Conservation (phyloP, 768 basidiomycete genomes). For the Termitomyces sp. region DNA sequence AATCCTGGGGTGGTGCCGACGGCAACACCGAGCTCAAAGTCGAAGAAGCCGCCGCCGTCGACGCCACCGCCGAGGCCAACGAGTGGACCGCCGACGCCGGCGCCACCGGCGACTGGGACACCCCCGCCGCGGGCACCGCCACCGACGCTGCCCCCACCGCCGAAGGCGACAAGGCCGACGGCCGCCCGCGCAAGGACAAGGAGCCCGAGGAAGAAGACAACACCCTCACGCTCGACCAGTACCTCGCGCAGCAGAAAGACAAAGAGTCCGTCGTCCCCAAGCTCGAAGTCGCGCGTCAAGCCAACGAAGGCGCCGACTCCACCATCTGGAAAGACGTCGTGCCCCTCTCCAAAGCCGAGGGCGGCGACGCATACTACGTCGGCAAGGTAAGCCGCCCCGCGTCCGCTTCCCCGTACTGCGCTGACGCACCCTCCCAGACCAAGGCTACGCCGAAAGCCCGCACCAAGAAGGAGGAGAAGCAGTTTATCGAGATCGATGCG, state of each 20-base stretch:
- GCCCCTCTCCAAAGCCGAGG: constrained; percentile 66
- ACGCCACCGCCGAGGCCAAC: constrained; percentile 56
- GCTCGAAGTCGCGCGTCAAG: constrained; percentile 71
- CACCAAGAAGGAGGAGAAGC: constrained; percentile 84
- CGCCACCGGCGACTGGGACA: constrained; percentile 41
- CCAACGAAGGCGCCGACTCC: constrained; percentile 74
- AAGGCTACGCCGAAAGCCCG: constrained; percentile 63
- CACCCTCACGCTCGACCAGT: constrained; percentile 91
- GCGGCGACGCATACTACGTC: constrained; percentile 74
- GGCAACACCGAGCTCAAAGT: constrained; percentile 77
- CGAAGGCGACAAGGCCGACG: constrained; percentile 37
- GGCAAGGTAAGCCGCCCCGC: constrained; percentile 64
- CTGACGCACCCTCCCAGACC: constrained; percentile 42
- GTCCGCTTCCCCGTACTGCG: too few relatives aligned
- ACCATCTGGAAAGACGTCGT: constrained; percentile 69
- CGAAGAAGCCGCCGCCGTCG: constrained; percentile 69
- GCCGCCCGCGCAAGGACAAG: constrained; percentile 43
- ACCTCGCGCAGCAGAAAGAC: constrained; percentile 77
- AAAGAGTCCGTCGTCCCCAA: constrained; percentile 62
- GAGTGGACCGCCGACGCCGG: constrained; percentile 49
- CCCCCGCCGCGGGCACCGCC: constrained; percentile 20
- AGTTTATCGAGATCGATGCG: constrained; percentile 88
- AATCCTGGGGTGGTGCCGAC: constrained; percentile 94
- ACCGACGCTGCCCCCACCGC: constrained; percentile 26
- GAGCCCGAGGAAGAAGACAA: constrained; percentile 88